Evolutionary conservation across 306 rosid species (phyloP), one percentile per base, ranked within the genome.

Genomic region (Rosa lucieae): DNA sequence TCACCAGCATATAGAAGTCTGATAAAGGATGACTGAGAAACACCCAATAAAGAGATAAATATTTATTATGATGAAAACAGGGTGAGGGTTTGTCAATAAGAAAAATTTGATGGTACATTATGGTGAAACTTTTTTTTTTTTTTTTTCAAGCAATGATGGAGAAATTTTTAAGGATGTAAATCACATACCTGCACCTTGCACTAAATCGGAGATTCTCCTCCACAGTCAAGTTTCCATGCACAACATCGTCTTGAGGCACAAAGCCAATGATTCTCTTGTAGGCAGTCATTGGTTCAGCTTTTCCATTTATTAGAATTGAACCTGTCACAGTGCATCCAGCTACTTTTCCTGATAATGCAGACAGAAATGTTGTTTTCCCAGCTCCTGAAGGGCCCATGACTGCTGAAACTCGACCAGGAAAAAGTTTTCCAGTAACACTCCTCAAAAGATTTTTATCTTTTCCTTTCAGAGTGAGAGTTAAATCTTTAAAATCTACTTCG

Each of bases 301-400:
- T 90, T 82, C 97, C 97, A 82, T 90, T 92, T 35, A 92, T 83
- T 58, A 90, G 77, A 79, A 90, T 84, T 83, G 88, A 90, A 44
- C 97, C 97, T 23, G 83, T 82, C 74, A 86, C 73, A 14, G 85
- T 85, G 87, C 93, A 90, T 39, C 95, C 95, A 74, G 87, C 81
- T 75, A 85, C 81, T 79, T 92, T 92, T 73, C 97, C 97, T 1
- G 95, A 86, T 84, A 90, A 83, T 78, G 97, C 92, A 23, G 95
- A 86, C 51, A 92, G 97, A 85, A 90, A 92, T 47, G 97, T 92
- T n/a, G 97, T 92, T 85, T 92, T 92, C 40, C 97, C 97, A 48
- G 93, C 95, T 72, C 97, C 97, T 4, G 95, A 92, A 83, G 97
- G 97, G 81, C 97, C 97, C 97, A 92, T 92, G 74, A 90, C 97